These are phyloP conservation scores for Trichocomaceae sp. DNA, from an alignment of 2,329 filamentous ascomycete species.

Conservation along the genomic window DNA sequence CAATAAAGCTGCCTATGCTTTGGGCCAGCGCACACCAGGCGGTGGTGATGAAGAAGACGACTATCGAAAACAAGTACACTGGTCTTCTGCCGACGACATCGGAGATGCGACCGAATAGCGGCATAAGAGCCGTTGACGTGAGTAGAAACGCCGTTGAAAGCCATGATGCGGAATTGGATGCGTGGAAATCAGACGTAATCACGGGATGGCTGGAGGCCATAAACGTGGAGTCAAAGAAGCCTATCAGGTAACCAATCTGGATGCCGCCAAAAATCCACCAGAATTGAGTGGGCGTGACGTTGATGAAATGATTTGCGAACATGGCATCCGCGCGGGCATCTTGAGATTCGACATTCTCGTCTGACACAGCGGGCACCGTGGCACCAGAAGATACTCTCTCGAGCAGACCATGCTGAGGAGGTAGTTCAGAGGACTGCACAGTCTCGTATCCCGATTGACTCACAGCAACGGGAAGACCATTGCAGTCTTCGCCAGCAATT, in stretches of 20 bases:
- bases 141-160: slow-evolving; percentile 72
- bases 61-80: slow-evolving; percentile 57
- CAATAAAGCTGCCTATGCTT: slow-evolving; percentile 64
- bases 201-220: slow-evolving; percentile 78
- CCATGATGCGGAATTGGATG: slow-evolving; percentile 75
- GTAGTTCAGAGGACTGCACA: neutral
- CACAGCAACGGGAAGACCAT: neutral
- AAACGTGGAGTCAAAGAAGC: slow-evolving; percentile 67
- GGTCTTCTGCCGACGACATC: slow-evolving; percentile 66
- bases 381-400: slow-evolving; percentile 19
- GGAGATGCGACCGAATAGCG: slow-evolving; percentile 65
- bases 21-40: slow-evolving; percentile 63
- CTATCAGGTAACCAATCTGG: slow-evolving; percentile 51
- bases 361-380: slow-evolving; percentile 6
- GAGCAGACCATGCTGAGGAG: slow-evolving; percentile 17
- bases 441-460: neutral
- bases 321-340: slow-evolving; percentile 12
- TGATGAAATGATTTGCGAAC: slow-evolving; percentile 31
- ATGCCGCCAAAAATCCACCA: slow-evolving; percentile 58
- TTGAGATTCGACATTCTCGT: slow-evolving; percentile 1
- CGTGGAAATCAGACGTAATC: slow-evolving; percentile 71
- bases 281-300: slow-evolving; percentile 45
- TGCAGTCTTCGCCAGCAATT: slow-evolving; percentile 3
- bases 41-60: slow-evolving; percentile 59
- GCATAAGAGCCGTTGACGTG: slow-evolving; percentile 69